Evolutionary conservation across 805 yeast genomes (phyloP).

Genomic region (Kurtzmaniella cleridarum): DNA sequence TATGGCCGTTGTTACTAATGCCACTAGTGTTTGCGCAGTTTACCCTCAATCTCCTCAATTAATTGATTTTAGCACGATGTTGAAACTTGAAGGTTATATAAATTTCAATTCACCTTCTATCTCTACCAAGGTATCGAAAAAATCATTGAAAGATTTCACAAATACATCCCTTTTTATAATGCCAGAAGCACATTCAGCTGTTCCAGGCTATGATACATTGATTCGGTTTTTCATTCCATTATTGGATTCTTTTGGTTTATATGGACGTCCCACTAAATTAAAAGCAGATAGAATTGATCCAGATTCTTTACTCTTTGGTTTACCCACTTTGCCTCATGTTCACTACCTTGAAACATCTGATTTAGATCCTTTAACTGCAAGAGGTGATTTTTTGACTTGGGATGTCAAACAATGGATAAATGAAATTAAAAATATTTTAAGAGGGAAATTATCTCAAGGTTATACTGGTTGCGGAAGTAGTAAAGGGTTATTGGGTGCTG

Average conservation of each 20-base stretch:
- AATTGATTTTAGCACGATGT: slow-evolving; percentile 81
- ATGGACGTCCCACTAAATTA: slow-evolving; percentile 40
- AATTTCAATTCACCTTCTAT: slow-evolving; percentile 42
- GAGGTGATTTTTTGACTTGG: slow-evolving; percentile 29
- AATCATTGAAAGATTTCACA: slow-evolving; percentile 27
- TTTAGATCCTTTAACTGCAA: slow-evolving; percentile 15
- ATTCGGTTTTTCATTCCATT: slow-evolving; percentile 38
- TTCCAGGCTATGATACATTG: slow-evolving; percentile 46
- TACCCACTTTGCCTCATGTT: slow-evolving; percentile 41
- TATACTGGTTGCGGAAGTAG: slow-evolving; percentile 75
- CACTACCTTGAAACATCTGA: slow-evolving; percentile 37
- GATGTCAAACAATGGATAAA: slow-evolving; percentile 31
- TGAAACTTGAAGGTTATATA: slow-evolving; percentile 83
- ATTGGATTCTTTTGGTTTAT: slow-evolving; percentile 38
- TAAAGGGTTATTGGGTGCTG: slow-evolving; percentile 57
- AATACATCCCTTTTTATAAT: slow-evolving; percentile 38
- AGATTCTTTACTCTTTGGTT: slow-evolving; percentile 37
- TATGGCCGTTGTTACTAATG: slow-evolving; percentile 72
- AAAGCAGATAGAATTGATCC: slow-evolving; percentile 39
- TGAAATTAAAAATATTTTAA: slow-evolving; percentile 25
- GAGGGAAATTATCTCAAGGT: slow-evolving; percentile 38
- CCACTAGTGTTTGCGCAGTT: slow-evolving; percentile 77
- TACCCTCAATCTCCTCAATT: slow-evolving; percentile 81
- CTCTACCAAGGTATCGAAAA: slow-evolving; percentile 28
- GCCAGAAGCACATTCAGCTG: slow-evolving; percentile 42